phyloP scores from a whole-genome alignment of 176 grass and related monocot species.

The Chloris gayana region DNA sequence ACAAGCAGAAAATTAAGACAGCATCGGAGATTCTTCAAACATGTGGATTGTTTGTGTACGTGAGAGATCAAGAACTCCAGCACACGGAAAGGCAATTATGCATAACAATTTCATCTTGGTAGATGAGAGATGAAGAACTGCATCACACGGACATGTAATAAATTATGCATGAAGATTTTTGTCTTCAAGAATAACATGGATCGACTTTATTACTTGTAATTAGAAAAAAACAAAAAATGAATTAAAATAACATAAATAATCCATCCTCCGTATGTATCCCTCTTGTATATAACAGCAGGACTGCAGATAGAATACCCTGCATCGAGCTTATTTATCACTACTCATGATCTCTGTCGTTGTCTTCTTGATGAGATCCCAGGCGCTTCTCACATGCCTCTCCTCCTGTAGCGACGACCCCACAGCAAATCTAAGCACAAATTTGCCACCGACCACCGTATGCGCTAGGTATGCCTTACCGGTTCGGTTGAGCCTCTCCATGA shows the following conservation, averaged over 20 bases:
- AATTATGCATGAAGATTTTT: neutral
- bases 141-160: neutral
- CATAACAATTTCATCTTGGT: neutral
- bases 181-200: neutral
- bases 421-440: constrained; percentile 49
- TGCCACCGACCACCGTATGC: constrained; percentile 45
- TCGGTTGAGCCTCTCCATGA: constrained; percentile 47
- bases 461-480: constrained; percentile 38
- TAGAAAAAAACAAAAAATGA: neutral
- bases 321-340: neutral
- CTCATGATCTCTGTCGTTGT: constrained; percentile 18
- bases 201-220: neutral
- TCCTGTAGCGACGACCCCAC: constrained; percentile 49
- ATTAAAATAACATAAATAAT: neutral
- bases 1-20: neutral
- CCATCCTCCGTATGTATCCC: neutral
- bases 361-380: constrained; percentile 53
- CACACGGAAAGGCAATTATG: too few species aligned
- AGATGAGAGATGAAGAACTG: neutral
- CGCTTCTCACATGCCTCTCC: constrained; percentile 40
- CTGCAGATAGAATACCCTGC: neutral
- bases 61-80: neutral
- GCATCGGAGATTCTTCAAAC: neutral
- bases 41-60: too few species aligned
- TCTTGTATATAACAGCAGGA: neutral